phyloP scores from a whole-genome alignment of 202 grass and related monocot genomes.

The Zoysia matrella region DNA sequence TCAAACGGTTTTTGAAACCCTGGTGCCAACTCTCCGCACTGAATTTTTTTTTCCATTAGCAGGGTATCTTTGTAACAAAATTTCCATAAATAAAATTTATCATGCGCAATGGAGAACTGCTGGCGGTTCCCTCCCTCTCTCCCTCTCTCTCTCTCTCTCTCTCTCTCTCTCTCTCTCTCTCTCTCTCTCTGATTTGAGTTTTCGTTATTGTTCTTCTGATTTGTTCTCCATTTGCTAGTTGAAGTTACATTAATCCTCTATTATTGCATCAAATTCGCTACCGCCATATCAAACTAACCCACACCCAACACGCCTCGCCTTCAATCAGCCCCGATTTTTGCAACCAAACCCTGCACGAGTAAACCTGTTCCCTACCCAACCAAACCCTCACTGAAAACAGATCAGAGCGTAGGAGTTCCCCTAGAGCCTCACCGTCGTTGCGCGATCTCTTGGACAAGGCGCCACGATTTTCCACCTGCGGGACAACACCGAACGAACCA shows the following conservation, averaged over 20 bases:
- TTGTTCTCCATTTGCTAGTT: neutral
- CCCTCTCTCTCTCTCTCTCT: too few relatives aligned
- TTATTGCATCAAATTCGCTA: neutral
- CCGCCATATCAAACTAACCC: neutral
- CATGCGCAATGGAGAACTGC: too few relatives aligned
- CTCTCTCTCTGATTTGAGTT: too few relatives aligned
- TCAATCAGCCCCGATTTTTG: neutral
- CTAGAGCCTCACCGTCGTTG: constrained; percentile 68
- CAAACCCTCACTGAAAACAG: constrained; percentile 9
- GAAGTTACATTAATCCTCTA: neutral
- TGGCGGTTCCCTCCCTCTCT: too few relatives aligned
- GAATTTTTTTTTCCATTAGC: too few relatives aligned
- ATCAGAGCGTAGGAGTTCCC: neutral
- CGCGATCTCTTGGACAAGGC: constrained; percentile 86
- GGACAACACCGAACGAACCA: constrained; percentile 24
- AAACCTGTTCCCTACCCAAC: neutral
- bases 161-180: too few relatives aligned
- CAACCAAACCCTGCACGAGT: neutral
- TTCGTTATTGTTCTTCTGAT: too few relatives aligned
- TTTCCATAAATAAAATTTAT: too few relatives aligned
- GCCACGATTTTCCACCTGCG: constrained; percentile 74
- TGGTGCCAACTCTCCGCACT: too few relatives aligned
- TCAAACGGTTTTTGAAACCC: too few relatives aligned
- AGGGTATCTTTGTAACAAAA: too few relatives aligned
- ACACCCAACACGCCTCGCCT: neutral